Base-by-base conservation (phyloP, 768 basidiomycete species). In the Suillus subluteus region DNA sequence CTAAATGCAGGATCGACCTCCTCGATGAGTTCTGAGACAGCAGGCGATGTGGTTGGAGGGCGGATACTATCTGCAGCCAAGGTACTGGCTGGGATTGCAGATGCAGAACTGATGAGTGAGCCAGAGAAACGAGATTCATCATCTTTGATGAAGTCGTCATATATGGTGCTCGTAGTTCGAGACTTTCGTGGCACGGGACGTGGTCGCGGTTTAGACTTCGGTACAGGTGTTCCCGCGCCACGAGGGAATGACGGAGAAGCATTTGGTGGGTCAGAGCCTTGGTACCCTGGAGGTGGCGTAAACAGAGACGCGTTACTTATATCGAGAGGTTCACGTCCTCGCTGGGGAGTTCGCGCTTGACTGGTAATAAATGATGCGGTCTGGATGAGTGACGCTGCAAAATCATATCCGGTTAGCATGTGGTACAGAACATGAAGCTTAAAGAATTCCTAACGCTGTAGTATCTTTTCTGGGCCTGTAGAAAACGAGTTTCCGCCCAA, bases 1-100 rank as follows among this genome's bases (percentile, higher is more conserved):
- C 74, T 82, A 52, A 78, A 70, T 6, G 73, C 70, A 55, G 69
- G 72, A 44, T 73, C 72, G 35, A 37, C 44, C 46, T 77, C 74
- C 0, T 64, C 73, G 11, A 58, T n/a, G 2, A 13, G n/a, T 13
- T 66, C 69, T 7, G 70, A 67, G 38, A 69, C 37, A 41, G 23
- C 54, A n/a, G 66, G 46, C 1, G 75, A 67, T 0, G 68, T 58
- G 8, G 70, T 66, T n/a, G 65, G 68, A 64, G 70, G 62, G 48
- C 58, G 58, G 58, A 76, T 74, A 64, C 69, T 71, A 9, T 75
- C 76, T 46, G 67, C 67, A 1, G 68, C 69, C 26, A 21, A 66
- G 54, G 46, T 67, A 32, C 63, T 67, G 16, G 64, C 46, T 2
- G 68, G 55, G 52, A 66, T 63, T 62, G 70, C 62, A 35, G 63